Conservation (phyloP, 345 rosid species). For the Adansonia digitata region DNA sequence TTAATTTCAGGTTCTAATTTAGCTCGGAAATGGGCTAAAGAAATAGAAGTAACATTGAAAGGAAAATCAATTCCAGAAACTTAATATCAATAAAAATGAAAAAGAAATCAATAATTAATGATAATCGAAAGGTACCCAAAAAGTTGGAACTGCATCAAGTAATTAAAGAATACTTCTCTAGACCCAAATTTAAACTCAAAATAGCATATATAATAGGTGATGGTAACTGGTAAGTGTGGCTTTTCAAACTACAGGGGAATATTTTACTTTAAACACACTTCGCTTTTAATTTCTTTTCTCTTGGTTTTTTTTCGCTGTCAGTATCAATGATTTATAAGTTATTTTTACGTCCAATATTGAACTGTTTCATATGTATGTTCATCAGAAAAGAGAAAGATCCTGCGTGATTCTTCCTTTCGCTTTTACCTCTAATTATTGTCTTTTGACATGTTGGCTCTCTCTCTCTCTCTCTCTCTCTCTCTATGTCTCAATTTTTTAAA, state of each 20-base stretch:
- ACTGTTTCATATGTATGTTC: not conserved
- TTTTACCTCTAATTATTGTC: not conserved
- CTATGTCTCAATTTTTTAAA: not conserved
- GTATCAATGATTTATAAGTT: not conserved
- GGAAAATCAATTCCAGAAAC: not conserved
- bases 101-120: not conserved
- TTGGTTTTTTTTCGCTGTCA: not conserved
- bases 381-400: not conserved
- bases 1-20: not conserved
- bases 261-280: not conserved
- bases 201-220: not conserved
- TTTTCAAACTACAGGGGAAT: not conserved
- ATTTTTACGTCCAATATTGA: not conserved
- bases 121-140: not conserved
- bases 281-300: not conserved
- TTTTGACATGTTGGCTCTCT: not conserved
- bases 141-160: not conserved
- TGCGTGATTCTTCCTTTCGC: not conserved
- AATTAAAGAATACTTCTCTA: not conserved
- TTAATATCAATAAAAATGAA: not conserved
- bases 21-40: not conserved
- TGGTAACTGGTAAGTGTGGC: not conserved
- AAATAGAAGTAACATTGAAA: not conserved
- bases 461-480: not conserved
- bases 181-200: not conserved